Conservation (phyloP, 768 basidiomycete genomes). For the Pluteus cervinus region DNA sequence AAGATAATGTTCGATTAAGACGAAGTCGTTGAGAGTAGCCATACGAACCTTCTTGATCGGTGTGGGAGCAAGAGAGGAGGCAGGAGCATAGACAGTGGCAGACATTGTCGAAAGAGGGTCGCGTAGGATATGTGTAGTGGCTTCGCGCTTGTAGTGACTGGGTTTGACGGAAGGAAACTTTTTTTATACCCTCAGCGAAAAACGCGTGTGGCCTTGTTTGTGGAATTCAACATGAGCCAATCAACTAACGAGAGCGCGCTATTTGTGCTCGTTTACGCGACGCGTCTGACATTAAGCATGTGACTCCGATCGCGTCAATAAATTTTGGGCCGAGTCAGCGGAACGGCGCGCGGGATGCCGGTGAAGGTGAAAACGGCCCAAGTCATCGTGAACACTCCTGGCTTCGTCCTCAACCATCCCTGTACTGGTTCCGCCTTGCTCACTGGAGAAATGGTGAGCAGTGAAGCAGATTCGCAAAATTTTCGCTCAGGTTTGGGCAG, state of each 20-base stretch:
- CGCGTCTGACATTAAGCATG: slow-evolving; percentile 11
- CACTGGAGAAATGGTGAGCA: too few relatives aligned
- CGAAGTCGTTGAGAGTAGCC: slow-evolving; percentile 5
- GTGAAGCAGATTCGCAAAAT: too few relatives aligned
- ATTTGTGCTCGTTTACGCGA: slow-evolving; percentile 18
- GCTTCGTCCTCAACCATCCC: too few relatives aligned
- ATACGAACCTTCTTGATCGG: slow-evolving; percentile 47
- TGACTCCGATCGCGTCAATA: too few relatives aligned
- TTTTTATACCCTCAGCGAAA: slow-evolving; percentile 17
- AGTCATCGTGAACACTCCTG: too few relatives aligned
- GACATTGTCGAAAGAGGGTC: slow-evolving; percentile 15
- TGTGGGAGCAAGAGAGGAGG: slow-evolving; percentile 26
- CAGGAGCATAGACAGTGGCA: slow-evolving; percentile 22
- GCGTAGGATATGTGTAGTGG: slow-evolving; percentile 5
- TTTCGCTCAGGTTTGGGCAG: too few relatives aligned
- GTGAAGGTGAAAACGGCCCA: too few relatives aligned
- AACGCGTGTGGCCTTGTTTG: slow-evolving; percentile 32
- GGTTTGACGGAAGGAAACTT: slow-evolving; percentile 2
- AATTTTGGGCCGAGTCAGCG: too few relatives aligned
- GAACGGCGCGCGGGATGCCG: too few relatives aligned
- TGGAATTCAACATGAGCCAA: slow-evolving; percentile 16
- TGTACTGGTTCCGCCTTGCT: too few relatives aligned
- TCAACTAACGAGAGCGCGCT: slow-evolving; percentile 16
- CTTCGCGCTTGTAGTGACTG: slow-evolving; percentile 5
- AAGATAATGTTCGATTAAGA: slow-evolving; percentile 7